Percentiles rank a stretch among this genome's conserved stretches.
Evolutionary conservation across 192 early-diverging fungal genomes (phyloP).

Genomic region (Umbelopsis vinacea): DNA sequence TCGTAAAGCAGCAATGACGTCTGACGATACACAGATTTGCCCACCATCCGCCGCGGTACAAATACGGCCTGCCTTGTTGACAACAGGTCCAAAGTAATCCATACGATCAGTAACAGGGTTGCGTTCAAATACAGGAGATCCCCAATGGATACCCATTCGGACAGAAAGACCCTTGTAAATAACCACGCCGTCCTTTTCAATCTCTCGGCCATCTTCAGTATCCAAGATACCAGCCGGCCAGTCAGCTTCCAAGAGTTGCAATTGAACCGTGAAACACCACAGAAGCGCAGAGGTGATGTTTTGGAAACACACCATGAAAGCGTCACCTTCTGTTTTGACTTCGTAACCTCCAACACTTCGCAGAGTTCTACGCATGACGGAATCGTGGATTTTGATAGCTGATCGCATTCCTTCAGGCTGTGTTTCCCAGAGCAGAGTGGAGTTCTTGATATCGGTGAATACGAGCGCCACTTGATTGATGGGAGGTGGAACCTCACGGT

Average conservation of each 20-base stretch:
- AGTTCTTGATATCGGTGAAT: conserved; percentile 95
- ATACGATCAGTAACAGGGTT: conserved; percentile 90
- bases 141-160: conserved; percentile 94
- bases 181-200: conserved; percentile 64
- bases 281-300: conserved; percentile 78
- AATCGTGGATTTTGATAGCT: conserved; percentile 86
- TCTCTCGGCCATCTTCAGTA: conserved; percentile 73
- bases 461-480: conserved; percentile 83
- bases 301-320: conserved; percentile 92
- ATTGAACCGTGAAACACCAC: conserved; percentile 89
- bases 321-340: conserved; percentile 95
- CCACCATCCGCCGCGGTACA: conserved; percentile 87
- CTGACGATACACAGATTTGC: conserved; percentile 85
- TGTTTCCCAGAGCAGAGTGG: conserved; percentile 91
- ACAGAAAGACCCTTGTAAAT: conserved; percentile 89
- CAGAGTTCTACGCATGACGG: conserved; percentile 80
- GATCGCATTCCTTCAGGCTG: conserved; percentile 80
- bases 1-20: conserved; percentile 54
- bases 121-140: conserved; percentile 82
- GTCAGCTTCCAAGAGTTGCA: conserved; percentile 77
- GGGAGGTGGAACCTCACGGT: conserved; percentile 83
- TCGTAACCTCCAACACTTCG: conserved; percentile 89
- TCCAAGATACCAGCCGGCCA: conserved; percentile 89
- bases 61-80: conserved; percentile 85
- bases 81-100: conserved; percentile 97